Conservation (phyloP, 371 early-diverging fungal genomes). For the Fennellomyces sp. region DNA sequence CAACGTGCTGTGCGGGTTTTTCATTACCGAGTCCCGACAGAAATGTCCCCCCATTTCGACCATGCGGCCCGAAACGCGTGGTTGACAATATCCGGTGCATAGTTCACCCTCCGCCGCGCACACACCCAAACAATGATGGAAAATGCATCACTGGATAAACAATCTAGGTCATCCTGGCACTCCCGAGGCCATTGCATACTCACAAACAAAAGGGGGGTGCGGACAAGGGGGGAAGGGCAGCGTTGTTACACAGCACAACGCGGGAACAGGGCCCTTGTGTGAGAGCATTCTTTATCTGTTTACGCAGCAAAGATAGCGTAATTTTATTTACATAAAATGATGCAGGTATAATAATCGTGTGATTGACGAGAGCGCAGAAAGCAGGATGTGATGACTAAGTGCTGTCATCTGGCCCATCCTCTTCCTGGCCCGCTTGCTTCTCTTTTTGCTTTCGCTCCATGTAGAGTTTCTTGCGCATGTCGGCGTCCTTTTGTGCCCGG, state of each 20-base stretch:
- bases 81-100: too few species aligned
- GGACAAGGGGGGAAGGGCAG: not conserved
- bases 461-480: slow-evolving; percentile 49
- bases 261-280: not conserved
- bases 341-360: too few species aligned
- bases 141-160: too few species aligned
- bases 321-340: not conserved
- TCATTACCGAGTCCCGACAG: slow-evolving; percentile 1
- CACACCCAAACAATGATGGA: too few species aligned
- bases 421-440: not conserved
- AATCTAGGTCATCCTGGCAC: too few species aligned
- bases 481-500: slow-evolving; percentile 65
- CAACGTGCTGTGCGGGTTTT: not conserved
- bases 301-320: not conserved
- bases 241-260: not conserved
- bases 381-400: not conserved
- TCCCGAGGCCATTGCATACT: too few species aligned
- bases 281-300: too few species aligned
- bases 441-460: slow-evolving; percentile 9
- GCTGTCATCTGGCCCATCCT: not conserved
- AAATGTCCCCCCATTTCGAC: not conserved
- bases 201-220: too few species aligned
- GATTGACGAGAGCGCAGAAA: not conserved
- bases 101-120: too few species aligned
- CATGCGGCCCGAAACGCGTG: slow-evolving; percentile 5